phyloP scores from a whole-genome alignment of 2,329 filamentous ascomycete species.

The Pestalotiopsis sp. region DNA sequence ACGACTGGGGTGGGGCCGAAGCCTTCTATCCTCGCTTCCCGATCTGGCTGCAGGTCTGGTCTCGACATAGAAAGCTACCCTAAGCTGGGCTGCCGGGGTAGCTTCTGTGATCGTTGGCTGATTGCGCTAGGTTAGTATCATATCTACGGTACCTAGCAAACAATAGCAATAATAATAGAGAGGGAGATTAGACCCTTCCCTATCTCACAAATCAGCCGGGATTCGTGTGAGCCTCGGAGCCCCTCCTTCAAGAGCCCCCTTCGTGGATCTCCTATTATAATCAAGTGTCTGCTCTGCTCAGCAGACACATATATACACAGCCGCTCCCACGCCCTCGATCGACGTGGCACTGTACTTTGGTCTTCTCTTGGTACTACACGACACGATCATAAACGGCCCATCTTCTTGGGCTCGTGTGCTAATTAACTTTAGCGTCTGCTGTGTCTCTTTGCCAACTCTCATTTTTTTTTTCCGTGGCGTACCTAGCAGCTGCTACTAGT shows the following conservation, averaged over 20 bases:
- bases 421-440: conserved; percentile 1
- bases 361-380: background rate
- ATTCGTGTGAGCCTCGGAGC: background rate
- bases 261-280: background rate
- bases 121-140: background rate
- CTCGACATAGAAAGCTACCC: background rate
- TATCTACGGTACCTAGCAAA: background rate
- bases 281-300: background rate
- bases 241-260: background rate
- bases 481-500: background rate
- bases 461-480: background rate
- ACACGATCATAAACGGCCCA: background rate
- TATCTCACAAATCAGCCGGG: background rate
- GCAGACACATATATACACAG: background rate
- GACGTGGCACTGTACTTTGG: background rate
- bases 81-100: background rate
- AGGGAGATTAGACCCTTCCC: background rate
- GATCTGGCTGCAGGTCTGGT: conserved; percentile 5
- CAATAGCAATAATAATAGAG: background rate
- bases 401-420: background rate
- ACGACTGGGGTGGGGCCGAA: background rate
- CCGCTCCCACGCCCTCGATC: background rate
- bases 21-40: background rate
- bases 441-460: background rate
- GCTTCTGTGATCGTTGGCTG: background rate